Evolutionary conservation across 352 stramenopile genomes (phyloP).

Genomic region (Pythium diclinum): DNA sequence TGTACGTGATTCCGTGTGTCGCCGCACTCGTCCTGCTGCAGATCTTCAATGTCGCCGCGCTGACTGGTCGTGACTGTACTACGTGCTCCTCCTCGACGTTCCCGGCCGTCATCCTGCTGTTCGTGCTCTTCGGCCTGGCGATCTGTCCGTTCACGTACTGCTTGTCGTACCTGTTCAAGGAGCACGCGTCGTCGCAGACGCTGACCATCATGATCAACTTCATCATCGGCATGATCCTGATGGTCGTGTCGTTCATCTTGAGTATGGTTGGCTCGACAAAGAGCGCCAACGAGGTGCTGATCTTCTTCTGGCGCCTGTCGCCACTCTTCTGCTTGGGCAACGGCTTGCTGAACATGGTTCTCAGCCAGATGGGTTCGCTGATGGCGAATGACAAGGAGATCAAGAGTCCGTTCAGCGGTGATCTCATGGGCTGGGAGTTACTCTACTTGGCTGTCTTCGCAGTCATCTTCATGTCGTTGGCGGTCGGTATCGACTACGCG

Average conservation of each 20-base stretch:
- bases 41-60: slow-evolving; percentile 11
- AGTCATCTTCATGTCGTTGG: slow-evolving; percentile 42
- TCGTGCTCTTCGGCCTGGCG: slow-evolving; percentile 56
- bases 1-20: slow-evolving; percentile 82
- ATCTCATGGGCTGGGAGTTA: slow-evolving; percentile 62
- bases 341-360: slow-evolving; percentile 33
- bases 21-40: slow-evolving; percentile 45
- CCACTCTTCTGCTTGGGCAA: slow-evolving; percentile 50
- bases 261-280: slow-evolving; percentile 47
- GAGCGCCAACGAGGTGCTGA: slow-evolving; percentile 44
- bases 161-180: slow-evolving; percentile 64
- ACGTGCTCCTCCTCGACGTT: too few species aligned
- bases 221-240: slow-evolving; percentile 52
- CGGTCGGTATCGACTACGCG: slow-evolving; percentile 51
- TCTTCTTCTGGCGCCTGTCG: slow-evolving; percentile 74
- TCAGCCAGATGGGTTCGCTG: too few species aligned
- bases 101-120: slow-evolving; percentile 46
- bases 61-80: too few species aligned
- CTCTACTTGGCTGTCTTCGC: slow-evolving; percentile 44
- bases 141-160: slow-evolving; percentile 69
- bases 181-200: slow-evolving; percentile 62
- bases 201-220: slow-evolving; percentile 77
- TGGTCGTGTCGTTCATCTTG: slow-evolving; percentile 56
- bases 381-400: too few species aligned
- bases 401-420: slow-evolving; percentile 50